Evolutionary conservation across 106 monocot species (phyloP).

Genomic region (Allium cepa): DNA sequence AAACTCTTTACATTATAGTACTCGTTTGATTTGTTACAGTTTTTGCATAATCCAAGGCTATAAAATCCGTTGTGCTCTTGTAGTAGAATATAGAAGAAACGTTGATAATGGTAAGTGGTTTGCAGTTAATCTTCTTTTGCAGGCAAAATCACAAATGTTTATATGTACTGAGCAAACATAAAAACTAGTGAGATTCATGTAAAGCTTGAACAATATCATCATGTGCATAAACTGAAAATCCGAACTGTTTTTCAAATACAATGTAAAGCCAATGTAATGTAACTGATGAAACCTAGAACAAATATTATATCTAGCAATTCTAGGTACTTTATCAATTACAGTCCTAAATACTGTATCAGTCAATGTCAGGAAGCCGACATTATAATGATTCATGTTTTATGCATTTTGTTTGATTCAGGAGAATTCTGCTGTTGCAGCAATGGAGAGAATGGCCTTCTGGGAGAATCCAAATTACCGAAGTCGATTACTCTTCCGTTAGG

Average conservation of each 20-base stretch:
- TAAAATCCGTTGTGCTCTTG: no score
- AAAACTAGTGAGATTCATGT: no score
- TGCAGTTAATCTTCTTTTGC: no score
- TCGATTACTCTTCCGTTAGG: not conserved
- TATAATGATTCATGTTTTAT: not conserved
- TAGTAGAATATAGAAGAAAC: no score
- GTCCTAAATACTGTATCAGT: not conserved
- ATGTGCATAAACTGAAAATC: not conserved
- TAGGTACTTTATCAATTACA: no score
- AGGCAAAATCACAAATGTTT: no score
- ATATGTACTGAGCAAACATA: no score
- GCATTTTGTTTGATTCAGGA: constrained; percentile 3
- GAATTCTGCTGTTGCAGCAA: constrained; percentile 17
- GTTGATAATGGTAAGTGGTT: no score
- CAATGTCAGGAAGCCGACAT: not conserved
- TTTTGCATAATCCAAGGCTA: no score
- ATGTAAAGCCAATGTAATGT: not conserved
- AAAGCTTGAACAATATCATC: not conserved
- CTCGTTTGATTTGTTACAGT: no score
- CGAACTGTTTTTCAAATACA: not conserved
- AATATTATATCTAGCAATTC: not conserved
- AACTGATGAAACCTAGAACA: not conserved
- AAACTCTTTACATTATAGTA: no score
- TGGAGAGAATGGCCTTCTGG: constrained; percentile 5
- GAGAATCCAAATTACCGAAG: not conserved